phyloP scores from a whole-genome alignment of 257 asterid genomes.

The Vinca minor region DNA sequence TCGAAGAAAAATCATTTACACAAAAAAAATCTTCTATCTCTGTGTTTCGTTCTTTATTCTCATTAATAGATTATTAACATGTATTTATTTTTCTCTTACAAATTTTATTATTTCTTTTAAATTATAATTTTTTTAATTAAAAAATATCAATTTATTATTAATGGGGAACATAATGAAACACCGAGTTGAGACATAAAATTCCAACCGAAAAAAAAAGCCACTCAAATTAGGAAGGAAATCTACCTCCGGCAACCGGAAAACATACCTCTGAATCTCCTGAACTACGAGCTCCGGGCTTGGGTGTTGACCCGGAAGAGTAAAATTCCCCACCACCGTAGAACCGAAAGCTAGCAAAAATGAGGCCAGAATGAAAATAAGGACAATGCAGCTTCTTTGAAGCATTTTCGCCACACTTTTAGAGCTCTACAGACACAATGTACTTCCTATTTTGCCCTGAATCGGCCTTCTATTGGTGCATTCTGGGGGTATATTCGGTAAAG shows the following conservation, averaged over 20 bases:
- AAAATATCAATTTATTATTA: no score
- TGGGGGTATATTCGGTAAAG: background rate
- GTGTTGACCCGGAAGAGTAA: constrained; percentile 45
- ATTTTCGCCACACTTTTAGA: constrained; percentile 5
- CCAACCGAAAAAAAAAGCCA: background rate
- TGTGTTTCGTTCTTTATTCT: no score
- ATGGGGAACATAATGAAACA: no score
- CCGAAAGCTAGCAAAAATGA: constrained; percentile 7
- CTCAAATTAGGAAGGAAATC: background rate
- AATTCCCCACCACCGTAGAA: constrained; percentile 14
- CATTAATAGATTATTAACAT: no score
- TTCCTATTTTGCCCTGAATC: background rate
- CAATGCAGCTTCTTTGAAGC: constrained; percentile 28
- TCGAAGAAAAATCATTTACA: no score
- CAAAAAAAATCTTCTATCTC: no score
- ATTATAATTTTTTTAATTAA: no score
- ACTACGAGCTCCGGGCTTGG: constrained; percentile 40
- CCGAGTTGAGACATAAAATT: no score
- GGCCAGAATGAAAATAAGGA: constrained; percentile 8
- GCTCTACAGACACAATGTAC: constrained; percentile 1
- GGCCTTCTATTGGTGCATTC: constrained; percentile 6
- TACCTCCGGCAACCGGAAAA: background rate
- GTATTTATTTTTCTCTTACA: no score
- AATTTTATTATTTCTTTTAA: no score
- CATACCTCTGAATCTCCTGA: constrained; percentile 31